Evolutionary conservation across 169 alveolate species (phyloP).

Genomic region (Plasmodium reichenowi): DNA sequence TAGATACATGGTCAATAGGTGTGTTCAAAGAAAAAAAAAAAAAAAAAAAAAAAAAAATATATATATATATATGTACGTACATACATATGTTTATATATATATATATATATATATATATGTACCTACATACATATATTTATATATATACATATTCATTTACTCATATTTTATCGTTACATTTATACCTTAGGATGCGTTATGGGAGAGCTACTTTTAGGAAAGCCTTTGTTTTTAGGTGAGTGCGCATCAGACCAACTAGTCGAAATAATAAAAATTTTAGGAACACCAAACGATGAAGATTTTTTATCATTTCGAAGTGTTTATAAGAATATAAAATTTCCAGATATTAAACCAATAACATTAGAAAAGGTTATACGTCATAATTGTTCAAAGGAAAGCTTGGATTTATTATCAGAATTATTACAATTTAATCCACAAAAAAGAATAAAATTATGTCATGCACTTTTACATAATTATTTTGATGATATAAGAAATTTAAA

Average conservation of each 20-base stretch:
- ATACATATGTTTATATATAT: not conserved
- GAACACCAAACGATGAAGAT: slow-evolving; percentile 94
- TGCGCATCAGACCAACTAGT: slow-evolving; percentile 96
- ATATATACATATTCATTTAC: not conserved
- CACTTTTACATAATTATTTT: slow-evolving; percentile 50
- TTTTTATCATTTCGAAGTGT: slow-evolving; percentile 53
- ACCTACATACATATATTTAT: not conserved
- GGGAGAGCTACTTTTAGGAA: slow-evolving; percentile 95
- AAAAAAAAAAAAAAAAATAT: not conserved
- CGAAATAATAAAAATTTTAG: slow-evolving; percentile 94
- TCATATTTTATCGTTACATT: not conserved
- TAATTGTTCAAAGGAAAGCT: slow-evolving; percentile 50
- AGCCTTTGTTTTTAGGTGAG: slow-evolving; percentile 97
- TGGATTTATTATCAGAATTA: slow-evolving; percentile 28
- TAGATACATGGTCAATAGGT: slow-evolving; percentile 99
- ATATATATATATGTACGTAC: not conserved
- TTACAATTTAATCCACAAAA: slow-evolving; percentile 60
- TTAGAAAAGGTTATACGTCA: slow-evolving; percentile 30
- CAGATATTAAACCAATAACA: slow-evolving; percentile 64
- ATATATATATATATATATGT: not conserved
- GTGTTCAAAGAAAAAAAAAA: slow-evolving; percentile 52
- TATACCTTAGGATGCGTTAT: slow-evolving; percentile 94
- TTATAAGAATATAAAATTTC: slow-evolving; percentile 50
- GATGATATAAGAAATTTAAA: slow-evolving; percentile 59
- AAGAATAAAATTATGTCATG: slow-evolving; percentile 49